phyloP scores from a whole-genome alignment of 441 rosid genomes.

The Pelargonium citronellum region DNA sequence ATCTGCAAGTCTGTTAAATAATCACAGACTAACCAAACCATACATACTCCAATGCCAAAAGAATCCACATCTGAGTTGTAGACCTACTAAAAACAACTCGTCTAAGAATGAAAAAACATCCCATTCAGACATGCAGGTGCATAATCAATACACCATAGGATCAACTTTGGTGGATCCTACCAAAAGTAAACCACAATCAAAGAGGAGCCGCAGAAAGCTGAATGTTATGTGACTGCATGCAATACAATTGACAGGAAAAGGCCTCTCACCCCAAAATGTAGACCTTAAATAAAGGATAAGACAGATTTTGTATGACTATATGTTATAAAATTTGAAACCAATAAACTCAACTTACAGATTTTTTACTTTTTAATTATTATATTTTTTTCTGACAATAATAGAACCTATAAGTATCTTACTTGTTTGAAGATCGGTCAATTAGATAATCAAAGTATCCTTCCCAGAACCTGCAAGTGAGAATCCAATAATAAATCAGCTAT shows the following conservation, averaged over 20 bases:
- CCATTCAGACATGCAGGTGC: background rate
- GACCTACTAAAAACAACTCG: slow-evolving; percentile 1
- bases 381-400: background rate
- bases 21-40: background rate
- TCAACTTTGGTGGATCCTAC: slow-evolving; percentile 7
- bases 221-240: background rate
- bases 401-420: slow-evolving; percentile 42
- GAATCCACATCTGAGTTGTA: slow-evolving; percentile 2
- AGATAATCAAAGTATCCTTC: slow-evolving; percentile 92
- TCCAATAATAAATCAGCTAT: slow-evolving; percentile 8
- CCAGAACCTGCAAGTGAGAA: slow-evolving; percentile 71
- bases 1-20: slow-evolving; percentile 5
- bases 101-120: background rate
- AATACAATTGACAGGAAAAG: slow-evolving; percentile 18
- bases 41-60: background rate
- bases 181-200: background rate
- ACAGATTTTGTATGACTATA: slow-evolving; percentile 7
- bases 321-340: slow-evolving; percentile 5
- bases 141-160: background rate
- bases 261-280: background rate
- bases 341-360: background rate
- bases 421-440: slow-evolving; percentile 77
- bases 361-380: background rate
- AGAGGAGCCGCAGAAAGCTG: slow-evolving; percentile 3
- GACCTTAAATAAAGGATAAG: slow-evolving; percentile 1